Evolutionary conservation across 139 green algal genomes (phyloP).

Genomic region (Auxenochlorella protothecoides): DNA sequence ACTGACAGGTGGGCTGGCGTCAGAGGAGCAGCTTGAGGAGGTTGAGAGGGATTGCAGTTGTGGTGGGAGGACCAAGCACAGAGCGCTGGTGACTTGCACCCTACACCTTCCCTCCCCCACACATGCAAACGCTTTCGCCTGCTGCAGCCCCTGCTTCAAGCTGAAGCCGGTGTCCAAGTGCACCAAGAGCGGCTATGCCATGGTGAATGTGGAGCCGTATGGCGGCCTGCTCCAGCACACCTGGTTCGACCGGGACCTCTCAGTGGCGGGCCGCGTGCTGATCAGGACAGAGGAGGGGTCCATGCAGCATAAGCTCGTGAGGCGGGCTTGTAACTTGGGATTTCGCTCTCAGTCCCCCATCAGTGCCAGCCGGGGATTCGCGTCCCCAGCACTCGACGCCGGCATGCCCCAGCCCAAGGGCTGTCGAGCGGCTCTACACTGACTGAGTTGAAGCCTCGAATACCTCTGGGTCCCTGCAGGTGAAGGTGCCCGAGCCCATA

Average conservation of each 20-base stretch:
- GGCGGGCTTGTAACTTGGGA: neutral
- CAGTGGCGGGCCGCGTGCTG: slow-evolving; percentile 73
- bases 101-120: neutral
- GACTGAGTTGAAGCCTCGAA: too few relatives aligned
- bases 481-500: slow-evolving; percentile 62
- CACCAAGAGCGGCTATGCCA: slow-evolving; percentile 36
- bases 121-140: neutral
- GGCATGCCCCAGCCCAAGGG: too few relatives aligned
- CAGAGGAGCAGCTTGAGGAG: too few relatives aligned
- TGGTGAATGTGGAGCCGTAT: slow-evolving; percentile 87
- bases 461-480: slow-evolving; percentile 13
- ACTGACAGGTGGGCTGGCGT: slow-evolving; percentile 58
- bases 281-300: slow-evolving; percentile 25
- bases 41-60: too few relatives aligned
- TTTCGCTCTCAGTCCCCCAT: too few relatives aligned
- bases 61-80: too few relatives aligned
- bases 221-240: slow-evolving; percentile 94
- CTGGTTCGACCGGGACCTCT: slow-evolving; percentile 96
- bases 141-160: slow-evolving; percentile 67
- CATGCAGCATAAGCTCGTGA: slow-evolving; percentile 32
- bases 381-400: too few relatives aligned
- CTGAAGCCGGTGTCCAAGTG: slow-evolving; percentile 66
- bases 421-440: too few relatives aligned
- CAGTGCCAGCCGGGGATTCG: neutral
- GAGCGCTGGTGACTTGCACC: neutral